These are phyloP conservation scores for Nakaseomyces kungkrabaensis DNA, from an alignment of 1,139 yeast species.

Conservation along the genomic window DNA sequence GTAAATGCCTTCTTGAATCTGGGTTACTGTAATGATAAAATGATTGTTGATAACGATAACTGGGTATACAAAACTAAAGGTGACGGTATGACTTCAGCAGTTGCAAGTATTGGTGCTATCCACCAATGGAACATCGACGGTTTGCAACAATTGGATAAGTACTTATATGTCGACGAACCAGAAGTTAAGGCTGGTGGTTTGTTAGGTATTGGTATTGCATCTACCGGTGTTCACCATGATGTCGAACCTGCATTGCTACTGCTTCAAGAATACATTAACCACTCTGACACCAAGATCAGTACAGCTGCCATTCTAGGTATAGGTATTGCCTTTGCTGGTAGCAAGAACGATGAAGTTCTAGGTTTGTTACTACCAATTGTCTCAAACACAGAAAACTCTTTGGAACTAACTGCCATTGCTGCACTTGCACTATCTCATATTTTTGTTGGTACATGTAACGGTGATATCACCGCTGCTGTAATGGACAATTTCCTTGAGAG, in stretches of 20 bases:
- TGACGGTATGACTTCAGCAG: conserved; percentile 85
- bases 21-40: conserved; percentile 82
- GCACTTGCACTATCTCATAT: conserved; percentile 90
- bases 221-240: conserved; percentile 91
- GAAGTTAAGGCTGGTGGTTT: conserved; percentile 95
- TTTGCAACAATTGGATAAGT: conserved; percentile 80
- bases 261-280: conserved; percentile 68
- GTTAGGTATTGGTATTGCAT: conserved; percentile 90
- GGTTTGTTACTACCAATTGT: conserved; percentile 76
- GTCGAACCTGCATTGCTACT: conserved; percentile 87
- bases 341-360: conserved; percentile 75
- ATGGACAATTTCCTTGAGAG: conserved; percentile 86
- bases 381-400: conserved; percentile 62
- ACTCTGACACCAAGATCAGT: conserved; percentile 45
- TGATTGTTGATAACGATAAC: conserved; percentile 65
- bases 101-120: conserved; percentile 85
- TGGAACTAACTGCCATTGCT: conserved; percentile 78
- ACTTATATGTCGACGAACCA: conserved; percentile 74
- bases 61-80: conserved; percentile 94
- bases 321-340: conserved; percentile 93
- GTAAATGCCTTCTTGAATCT: conserved; percentile 87
- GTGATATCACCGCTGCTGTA: conserved; percentile 84
- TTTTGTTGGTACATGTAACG: conserved; percentile 92
- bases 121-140: conserved; percentile 94
- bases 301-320: conserved; percentile 82